These are phyloP conservation scores for Aspergillus incahuasiensis DNA, from an alignment of 495 filamentous ascomycete genomes.

Conservation along the genomic window DNA sequence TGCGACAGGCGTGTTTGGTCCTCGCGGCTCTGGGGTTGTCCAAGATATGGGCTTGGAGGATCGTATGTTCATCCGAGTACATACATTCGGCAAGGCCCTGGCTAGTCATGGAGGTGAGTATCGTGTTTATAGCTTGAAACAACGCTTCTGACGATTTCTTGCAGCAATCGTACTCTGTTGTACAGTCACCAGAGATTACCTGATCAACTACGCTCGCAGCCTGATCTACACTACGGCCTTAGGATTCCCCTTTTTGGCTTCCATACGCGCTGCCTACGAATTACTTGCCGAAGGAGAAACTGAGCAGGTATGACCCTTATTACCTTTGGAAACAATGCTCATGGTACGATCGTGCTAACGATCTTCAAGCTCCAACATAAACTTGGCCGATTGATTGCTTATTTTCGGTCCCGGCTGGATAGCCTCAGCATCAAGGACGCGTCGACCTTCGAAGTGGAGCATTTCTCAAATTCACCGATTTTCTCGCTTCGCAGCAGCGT, in stretches of 20 bases:
- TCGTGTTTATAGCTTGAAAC: neutral
- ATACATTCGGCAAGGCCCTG: slow-evolving; percentile 76
- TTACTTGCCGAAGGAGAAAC: slow-evolving; percentile 39
- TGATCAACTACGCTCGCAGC: slow-evolving; percentile 46
- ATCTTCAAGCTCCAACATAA: slow-evolving; percentile 30
- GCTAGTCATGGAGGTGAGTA: slow-evolving; percentile 65
- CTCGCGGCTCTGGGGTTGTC: slow-evolving; percentile 60
- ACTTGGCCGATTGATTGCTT: slow-evolving; percentile 34
- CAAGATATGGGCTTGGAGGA: slow-evolving; percentile 62
- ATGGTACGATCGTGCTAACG: neutral
- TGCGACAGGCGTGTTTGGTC: slow-evolving; percentile 62
- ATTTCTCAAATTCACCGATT: slow-evolving; percentile 41
- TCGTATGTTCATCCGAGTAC: slow-evolving; percentile 61
- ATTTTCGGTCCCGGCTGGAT: slow-evolving; percentile 31
- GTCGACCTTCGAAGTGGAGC: slow-evolving; percentile 32
- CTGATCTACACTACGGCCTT: slow-evolving; percentile 47
- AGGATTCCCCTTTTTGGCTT: slow-evolving; percentile 46
- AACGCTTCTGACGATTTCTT: neutral
- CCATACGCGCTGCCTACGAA: slow-evolving; percentile 43
- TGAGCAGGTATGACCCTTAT: slow-evolving; percentile 27
- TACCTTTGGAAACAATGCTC: neutral
- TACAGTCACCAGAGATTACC: slow-evolving; percentile 33
- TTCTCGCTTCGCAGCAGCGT: slow-evolving; percentile 41
- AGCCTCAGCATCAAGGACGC: slow-evolving; percentile 25
- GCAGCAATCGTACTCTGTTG: slow-evolving; percentile 45